Base-by-base conservation (phyloP, 2,329 filamentous ascomycete genomes). In the Aspergillus spinulosporus region DNA sequence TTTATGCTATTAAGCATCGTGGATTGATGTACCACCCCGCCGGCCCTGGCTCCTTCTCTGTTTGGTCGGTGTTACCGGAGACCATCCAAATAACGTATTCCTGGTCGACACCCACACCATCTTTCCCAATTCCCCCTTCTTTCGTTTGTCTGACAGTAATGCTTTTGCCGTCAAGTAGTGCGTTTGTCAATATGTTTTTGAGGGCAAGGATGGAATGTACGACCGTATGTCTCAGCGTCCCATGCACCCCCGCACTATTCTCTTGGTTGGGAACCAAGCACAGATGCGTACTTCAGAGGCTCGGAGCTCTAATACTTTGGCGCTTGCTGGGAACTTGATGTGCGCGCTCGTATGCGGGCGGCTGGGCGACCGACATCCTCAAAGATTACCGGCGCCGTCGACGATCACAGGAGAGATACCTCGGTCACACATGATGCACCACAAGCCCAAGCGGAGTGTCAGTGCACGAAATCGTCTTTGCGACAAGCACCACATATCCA, bases 371-470 rank as follows among this genome's bases (percentile, higher is more conserved):
- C 21, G 21, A 21, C 47, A 50, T 52, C 48, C 55, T 44, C 56
- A 47, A 21, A 32, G 48, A 39, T 59, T 59, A 36, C 57, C 62
- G 50, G 52, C 39, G 11, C 29, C 42, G 49, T 53, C 48, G 52
- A 52, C 32, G 15, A 60, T 58, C 59, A 54, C 52, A 54, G 56
- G 56, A 46, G 34, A 11, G 15, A 7, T 56, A 58, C 64, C 64
- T 66, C 64, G 64, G 64, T 66, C 60, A 62, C 64, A 66, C 64
- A 66, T 66, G 64, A 64, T 49, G 49, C 31, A 40, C 48, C n/a
- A 15, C 14, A 40, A 54, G 21, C 43, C 39, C 37, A 32, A 52
- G 21, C 46, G 45, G 42, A 54, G 43, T 6, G 51, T 43, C 42
- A 31, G 15, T 49, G 40, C 39, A 54, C 15, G 37, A 54, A 39